Conservation (phyloP, 2,329 filamentous ascomycete species). For the Phialophora expanda region DNA sequence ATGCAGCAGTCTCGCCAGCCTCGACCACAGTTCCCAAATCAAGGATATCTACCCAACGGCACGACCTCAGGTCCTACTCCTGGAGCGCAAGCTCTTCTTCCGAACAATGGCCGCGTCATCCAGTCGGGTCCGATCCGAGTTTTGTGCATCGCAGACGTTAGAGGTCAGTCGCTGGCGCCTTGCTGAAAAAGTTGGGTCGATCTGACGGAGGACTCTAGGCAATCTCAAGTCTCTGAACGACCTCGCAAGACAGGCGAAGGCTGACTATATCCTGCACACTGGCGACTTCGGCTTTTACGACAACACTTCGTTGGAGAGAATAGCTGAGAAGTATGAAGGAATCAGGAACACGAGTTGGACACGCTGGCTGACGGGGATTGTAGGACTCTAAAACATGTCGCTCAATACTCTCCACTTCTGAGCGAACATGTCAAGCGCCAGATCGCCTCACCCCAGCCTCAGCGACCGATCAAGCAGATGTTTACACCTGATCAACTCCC, state of each 20-base stretch:
- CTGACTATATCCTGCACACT: constrained; percentile 97
- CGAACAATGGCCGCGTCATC: constrained; percentile 57
- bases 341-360: neutral
- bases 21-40: constrained; percentile 40
- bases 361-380: constrained; percentile 32
- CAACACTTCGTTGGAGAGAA: constrained; percentile 90
- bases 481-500: constrained; percentile 82
- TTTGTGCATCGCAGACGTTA: constrained; percentile 58
- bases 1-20: constrained; percentile 35
- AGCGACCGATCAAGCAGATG: constrained; percentile 74
- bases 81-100: constrained; percentile 55
- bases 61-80: constrained; percentile 49
- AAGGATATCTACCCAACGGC: constrained; percentile 54
- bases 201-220: constrained; percentile 60
- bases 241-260: constrained; percentile 89
- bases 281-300: constrained; percentile 99
- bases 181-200: neutral
- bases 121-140: constrained; percentile 55
- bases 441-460: constrained; percentile 70
- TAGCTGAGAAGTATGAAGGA: constrained; percentile 89
- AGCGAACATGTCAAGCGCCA: constrained; percentile 72
- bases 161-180: constrained; percentile 47
- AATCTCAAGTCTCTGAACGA: constrained; percentile 96
- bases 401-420: constrained; percentile 95
- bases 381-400: constrained; percentile 96